Conservation (phyloP, 2,329 filamentous ascomycete genomes). For the Fusarium sublunatum region DNA sequence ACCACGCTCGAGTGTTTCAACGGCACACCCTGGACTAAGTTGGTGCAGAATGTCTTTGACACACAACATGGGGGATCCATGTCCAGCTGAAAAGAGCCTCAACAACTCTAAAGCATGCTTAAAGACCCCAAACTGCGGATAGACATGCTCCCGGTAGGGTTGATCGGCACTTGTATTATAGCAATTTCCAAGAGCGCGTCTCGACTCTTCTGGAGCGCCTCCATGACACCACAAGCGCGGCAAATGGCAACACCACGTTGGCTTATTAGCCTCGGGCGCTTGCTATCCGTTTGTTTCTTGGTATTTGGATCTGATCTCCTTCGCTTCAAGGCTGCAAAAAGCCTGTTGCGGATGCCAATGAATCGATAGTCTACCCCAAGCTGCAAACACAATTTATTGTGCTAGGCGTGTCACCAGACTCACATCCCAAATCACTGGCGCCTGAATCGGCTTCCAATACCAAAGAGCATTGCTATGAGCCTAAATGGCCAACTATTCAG, state of each 20-base stretch:
- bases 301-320: neutral
- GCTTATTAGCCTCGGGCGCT: constrained; percentile 12
- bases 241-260: constrained; percentile 36
- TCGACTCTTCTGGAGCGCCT: constrained; percentile 37
- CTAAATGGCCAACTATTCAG: neutral
- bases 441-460: constrained; percentile 6
- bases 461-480: neutral
- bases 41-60: neutral
- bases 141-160: constrained; percentile 16
- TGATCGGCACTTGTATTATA: constrained; percentile 11
- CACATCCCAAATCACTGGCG: constrained; percentile 2
- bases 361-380: neutral
- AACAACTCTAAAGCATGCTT: neutral
- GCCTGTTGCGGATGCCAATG: neutral
- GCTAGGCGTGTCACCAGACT: neutral
- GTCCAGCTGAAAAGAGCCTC: constrained; percentile 21
- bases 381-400: neutral
- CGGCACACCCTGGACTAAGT: neutral
- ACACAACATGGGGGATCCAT: constrained; percentile 9
- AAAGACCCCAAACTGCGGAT: constrained; percentile 13
- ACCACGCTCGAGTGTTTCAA: neutral
- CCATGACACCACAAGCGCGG: constrained; percentile 34
- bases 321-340: neutral
- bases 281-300: neutral
- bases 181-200: constrained; percentile 22